Base-by-base conservation (phyloP, 2,329 filamentous ascomycete species). In the Rhexocercosporidium sp. region DNA sequence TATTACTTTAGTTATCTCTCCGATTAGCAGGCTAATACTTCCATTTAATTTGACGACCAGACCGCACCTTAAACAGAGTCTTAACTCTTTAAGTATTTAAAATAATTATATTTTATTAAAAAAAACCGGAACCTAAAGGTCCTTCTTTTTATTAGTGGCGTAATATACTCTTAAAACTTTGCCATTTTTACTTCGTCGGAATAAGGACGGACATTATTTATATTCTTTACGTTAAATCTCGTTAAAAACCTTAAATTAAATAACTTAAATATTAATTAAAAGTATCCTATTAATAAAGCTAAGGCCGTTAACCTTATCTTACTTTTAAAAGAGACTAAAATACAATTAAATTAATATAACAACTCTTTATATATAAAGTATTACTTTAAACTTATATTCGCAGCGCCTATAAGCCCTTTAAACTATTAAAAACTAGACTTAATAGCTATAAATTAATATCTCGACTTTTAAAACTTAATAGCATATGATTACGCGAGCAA, bases 121-220 rank as follows among this genome's bases (percentile, higher is more conserved):
- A 89, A 93, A 77, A 90, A 96, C 78, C 88, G 92, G n/a, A 87
- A 92, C 59, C 78, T 97, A 59, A 96, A 96, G 77, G 84, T 91
- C 1, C 82, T 96, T 29, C 84, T 97, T 5, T 92, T 88, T 57
- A 92, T 97, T 70, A 93, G 93, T 62, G 93, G 93, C 46, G 95
- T 90, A 90, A 93, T 90, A 0, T 96, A 93, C 80, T 93, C 90
- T 1, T 9, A 60, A 41, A 92, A 92, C 78, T 95, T 97, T 77
- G 83, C 91, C 0, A 81, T 81, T 0, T 88, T 89, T 0, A 88
- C 89, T 7, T 87, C 86, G 66, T 90, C 88, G 0, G 83, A 84
- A 0, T 78, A 82, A 2, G 88, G 56, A 18, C 60, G 69, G 8
- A 16, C 44, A 4, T 39, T 3, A 14, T 74, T 74, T 49, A 70